A percentile compares a stretch with the other conserved stretches of the same genome.
phyloP scores from a whole-genome alignment of 2,329 filamentous ascomycete genomes.

The Cladosporium sp. region DNA sequence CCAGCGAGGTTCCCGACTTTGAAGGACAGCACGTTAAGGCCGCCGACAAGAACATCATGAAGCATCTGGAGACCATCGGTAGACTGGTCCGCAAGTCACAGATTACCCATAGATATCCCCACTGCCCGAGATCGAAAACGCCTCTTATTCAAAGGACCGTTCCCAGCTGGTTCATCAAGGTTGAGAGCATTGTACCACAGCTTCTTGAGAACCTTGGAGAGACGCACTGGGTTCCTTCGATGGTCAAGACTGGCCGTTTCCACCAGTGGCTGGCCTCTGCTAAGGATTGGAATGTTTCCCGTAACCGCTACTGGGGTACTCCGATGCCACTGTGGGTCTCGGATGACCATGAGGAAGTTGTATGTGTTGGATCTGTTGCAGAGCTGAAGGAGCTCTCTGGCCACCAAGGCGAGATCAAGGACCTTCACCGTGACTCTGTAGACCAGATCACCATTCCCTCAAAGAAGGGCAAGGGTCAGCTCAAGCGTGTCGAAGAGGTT shows the following conservation, averaged over 20 bases:
- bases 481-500: constrained; percentile 77
- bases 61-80: constrained; percentile 70
- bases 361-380: constrained; percentile 78
- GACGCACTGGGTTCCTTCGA: constrained; percentile 85
- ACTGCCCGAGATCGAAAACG: constrained; percentile 92
- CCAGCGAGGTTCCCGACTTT: constrained; percentile 69
- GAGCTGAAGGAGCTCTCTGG: constrained; percentile 82
- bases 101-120: constrained; percentile 84
- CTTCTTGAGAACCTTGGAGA: constrained; percentile 87
- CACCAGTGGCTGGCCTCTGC: constrained; percentile 87
- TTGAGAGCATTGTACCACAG: constrained; percentile 72
- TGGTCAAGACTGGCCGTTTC: constrained; percentile 88
- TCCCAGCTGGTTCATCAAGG: constrained; percentile 90
- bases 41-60: constrained; percentile 89
- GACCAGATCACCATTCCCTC: constrained; percentile 93
- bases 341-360: constrained; percentile 77
- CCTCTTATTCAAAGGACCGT: constrained; percentile 89
- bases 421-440: constrained; percentile 88
- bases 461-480: constrained; percentile 74
- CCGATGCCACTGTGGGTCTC: constrained; percentile 89
- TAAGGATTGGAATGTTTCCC: constrained; percentile 89
- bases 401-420: constrained; percentile 73
- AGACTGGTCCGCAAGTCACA: constrained; percentile 79
- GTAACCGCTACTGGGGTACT: constrained; percentile 93
- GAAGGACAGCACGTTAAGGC: constrained; percentile 83